A percentile compares a stretch with the other conserved stretches of the same genome.
Conservation (phyloP, 768 basidiomycete genomes). For the Amanita pallidorosea region DNA sequence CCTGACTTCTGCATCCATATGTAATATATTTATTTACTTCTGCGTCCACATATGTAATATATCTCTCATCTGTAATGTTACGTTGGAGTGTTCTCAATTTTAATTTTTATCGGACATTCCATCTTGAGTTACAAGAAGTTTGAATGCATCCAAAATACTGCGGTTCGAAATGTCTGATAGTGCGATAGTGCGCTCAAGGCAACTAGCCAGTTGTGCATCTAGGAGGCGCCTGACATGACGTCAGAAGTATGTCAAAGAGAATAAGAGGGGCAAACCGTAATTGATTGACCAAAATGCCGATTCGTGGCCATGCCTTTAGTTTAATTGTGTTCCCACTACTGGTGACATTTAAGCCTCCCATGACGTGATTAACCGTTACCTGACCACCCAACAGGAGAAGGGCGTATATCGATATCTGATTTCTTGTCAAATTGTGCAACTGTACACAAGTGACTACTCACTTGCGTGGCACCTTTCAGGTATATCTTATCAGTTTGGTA, state of each 20-base stretch:
- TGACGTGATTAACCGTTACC: conserved; percentile 69
- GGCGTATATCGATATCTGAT: conserved; percentile 78
- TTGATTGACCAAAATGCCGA: conserved; percentile 83
- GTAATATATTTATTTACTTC: too few species aligned
- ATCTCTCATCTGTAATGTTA: background rate
- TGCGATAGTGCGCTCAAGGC: conserved; percentile 52
- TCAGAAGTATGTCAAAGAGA: background rate
- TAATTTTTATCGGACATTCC: conserved; percentile 17
- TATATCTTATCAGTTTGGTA: conserved; percentile 77
- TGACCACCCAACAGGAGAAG: conserved; percentile 77
- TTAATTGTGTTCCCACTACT: conserved; percentile 43
- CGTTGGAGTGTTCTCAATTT: too few species aligned
- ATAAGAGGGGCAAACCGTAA: conserved; percentile 40
- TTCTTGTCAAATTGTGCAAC: background rate
- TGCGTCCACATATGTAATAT: too few species aligned
- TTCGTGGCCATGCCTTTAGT: conserved; percentile 78
- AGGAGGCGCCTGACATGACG: conserved; percentile 43
- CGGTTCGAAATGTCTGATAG: conserved; percentile 13
- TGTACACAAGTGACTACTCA: conserved; percentile 17
- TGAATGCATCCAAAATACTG: conserved; percentile 1
- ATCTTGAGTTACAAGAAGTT: conserved; percentile 17
- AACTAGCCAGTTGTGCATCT: conserved; percentile 52
- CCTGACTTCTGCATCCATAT: background rate
- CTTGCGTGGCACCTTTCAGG: conserved; percentile 81
- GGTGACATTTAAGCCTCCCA: conserved; percentile 62